Evolutionary conservation across 768 basidiomycete genomes (phyloP).

Genomic region (Cystobasidiopsis lactophilus): DNA sequence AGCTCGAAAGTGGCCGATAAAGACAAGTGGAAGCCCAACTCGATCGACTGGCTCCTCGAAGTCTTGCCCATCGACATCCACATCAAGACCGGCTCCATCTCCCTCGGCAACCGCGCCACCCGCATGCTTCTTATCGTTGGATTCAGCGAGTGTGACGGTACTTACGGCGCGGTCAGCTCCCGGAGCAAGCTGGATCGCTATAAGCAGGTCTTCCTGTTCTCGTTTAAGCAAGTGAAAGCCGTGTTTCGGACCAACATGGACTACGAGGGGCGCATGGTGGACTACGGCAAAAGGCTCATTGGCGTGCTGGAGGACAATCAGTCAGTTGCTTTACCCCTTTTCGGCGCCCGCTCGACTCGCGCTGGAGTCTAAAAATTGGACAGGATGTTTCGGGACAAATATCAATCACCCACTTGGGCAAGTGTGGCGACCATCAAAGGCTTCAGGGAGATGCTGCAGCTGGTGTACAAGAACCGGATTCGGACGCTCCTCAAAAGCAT

Average conservation of each 20-base stretch:
- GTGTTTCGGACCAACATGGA: constrained; percentile 53
- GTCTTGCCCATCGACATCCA: constrained; percentile 66
- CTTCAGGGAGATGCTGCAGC: neutral
- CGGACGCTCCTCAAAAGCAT: neutral
- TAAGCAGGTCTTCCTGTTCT: constrained; percentile 53
- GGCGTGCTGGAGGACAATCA: constrained; percentile 32
- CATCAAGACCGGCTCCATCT: constrained; percentile 54
- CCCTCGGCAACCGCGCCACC: constrained; percentile 67
- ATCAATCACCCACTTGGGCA: neutral
- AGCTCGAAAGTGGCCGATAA: constrained; percentile 1
- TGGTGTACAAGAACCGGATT: constrained; percentile 10
- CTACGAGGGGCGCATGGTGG: constrained; percentile 44
- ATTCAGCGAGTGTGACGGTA: constrained; percentile 54
- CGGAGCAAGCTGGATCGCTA: constrained; percentile 61
- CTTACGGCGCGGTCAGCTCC: constrained; percentile 53
- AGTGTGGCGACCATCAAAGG: neutral
- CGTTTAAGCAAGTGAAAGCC: constrained; percentile 42
- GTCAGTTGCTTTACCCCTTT: constrained; percentile 4
- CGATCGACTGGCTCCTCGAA: constrained; percentile 38
- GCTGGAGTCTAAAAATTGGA: neutral
- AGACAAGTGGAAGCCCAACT: constrained; percentile 5
- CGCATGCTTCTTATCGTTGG: constrained; percentile 59
- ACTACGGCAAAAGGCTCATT: constrained; percentile 42
- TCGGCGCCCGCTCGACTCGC: neutral
- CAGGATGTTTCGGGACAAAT: neutral